These are phyloP conservation scores for Artemisia annua DNA, from an alignment of 129 eudicot species.

Conservation along the genomic window DNA sequence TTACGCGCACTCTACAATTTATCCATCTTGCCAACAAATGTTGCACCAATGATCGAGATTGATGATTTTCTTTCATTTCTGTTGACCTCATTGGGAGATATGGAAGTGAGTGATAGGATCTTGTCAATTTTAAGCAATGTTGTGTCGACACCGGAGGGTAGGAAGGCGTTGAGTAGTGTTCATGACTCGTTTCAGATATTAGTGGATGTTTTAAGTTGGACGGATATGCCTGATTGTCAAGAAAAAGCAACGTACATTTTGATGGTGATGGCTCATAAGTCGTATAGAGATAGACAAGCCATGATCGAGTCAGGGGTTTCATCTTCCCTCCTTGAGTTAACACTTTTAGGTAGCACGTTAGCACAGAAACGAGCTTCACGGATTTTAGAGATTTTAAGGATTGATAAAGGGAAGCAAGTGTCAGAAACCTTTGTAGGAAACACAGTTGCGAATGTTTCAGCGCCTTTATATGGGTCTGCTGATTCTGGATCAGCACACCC, in stretches of 20 bases:
- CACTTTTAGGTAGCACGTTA: conserved; percentile 82
- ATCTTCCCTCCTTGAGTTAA: conserved; percentile 79
- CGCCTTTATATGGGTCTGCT: conserved; percentile 54
- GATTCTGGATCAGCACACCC: conserved; percentile 26
- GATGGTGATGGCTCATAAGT: conserved; percentile 94
- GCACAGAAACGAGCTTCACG: conserved; percentile 96
- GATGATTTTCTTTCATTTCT: conserved; percentile 53
- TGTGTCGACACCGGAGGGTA: conserved; percentile 64
- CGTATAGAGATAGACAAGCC: conserved; percentile 72
- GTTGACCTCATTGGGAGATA: conserved; percentile 56
- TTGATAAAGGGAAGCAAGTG: conserved; percentile 86
- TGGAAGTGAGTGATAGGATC: conserved; percentile 74
- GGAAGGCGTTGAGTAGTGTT: conserved; percentile 52
- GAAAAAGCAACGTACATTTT: conserved; percentile 73
- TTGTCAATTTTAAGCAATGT: conserved; percentile 76
- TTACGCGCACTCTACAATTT: conserved; percentile 78
- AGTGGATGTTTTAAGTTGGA: conserved; percentile 77
- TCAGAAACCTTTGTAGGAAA: conserved; percentile 42
- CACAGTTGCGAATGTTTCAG: conserved; percentile 41
- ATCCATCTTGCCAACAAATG: conserved; percentile 60
- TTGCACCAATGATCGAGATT: conserved; percentile 50
- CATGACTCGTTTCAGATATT: conserved; percentile 56
- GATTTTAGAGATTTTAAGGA: conserved; percentile 68
- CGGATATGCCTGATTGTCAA: conserved; percentile 79
- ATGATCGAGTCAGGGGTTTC: conserved; percentile 77